Evolutionary conservation across 2,329 filamentous ascomycete species (phyloP).

Genomic region (Exophiala mesophila): DNA sequence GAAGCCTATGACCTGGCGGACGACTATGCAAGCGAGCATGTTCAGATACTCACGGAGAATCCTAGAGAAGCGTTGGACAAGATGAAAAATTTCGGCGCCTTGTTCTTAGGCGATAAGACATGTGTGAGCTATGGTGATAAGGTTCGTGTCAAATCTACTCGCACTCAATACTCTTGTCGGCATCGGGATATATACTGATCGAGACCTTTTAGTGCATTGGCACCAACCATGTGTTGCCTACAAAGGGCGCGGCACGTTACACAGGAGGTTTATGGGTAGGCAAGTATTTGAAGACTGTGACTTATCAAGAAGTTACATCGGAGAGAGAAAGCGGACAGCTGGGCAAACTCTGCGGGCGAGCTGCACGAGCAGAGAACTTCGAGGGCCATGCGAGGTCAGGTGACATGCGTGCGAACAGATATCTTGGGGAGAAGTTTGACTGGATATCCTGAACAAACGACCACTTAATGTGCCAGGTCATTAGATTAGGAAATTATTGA

Average conservation of each 20-base stretch:
- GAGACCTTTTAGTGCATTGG: constrained; percentile 52
- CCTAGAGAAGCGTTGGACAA: constrained; percentile 47
- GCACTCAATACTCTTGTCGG: too few relatives aligned
- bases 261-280: constrained; percentile 53
- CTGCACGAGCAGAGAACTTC: constrained; percentile 48
- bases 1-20: constrained; percentile 45
- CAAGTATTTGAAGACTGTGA: constrained; percentile 50
- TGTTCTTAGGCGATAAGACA: constrained; percentile 50
- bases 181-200: too few relatives aligned
- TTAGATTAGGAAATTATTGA: too few relatives aligned
- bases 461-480: too few relatives aligned
- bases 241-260: constrained; percentile 44
- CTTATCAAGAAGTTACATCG: constrained; percentile 48
- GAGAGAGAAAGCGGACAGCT: constrained; percentile 45
- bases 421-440: constrained; percentile 38
- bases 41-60: constrained; percentile 46
- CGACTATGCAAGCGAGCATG: constrained; percentile 48
- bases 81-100: constrained; percentile 48
- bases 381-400: constrained; percentile 51
- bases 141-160: constrained; percentile 31
- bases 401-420: constrained; percentile 43
- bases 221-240: constrained; percentile 53
- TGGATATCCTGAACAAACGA: constrained; percentile 39
- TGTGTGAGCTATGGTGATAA: constrained; percentile 54
- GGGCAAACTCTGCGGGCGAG: constrained; percentile 46